These are phyloP conservation scores for Cytospora mali DNA, from an alignment of 2,329 filamentous ascomycete genomes.

Conservation along the genomic window DNA sequence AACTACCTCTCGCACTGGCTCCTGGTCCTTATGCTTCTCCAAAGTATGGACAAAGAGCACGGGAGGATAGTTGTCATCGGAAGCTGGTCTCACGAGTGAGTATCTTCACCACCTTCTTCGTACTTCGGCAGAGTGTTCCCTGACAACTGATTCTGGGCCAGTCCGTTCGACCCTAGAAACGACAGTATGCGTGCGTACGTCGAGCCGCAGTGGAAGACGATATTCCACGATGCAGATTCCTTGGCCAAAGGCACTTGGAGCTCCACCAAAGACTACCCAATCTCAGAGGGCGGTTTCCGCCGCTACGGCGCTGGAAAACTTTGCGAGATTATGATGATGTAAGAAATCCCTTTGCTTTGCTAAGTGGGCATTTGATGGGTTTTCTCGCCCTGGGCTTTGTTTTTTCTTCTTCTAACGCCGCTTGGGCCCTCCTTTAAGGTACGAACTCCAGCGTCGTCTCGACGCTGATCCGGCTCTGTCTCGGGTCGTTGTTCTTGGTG, in stretches of 20 bases:
- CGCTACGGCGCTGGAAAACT: slow-evolving; percentile 39
- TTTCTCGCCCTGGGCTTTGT: slow-evolving; percentile 26
- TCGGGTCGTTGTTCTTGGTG: slow-evolving; percentile 35
- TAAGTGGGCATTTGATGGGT: too few relatives aligned
- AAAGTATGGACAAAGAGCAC: slow-evolving; percentile 31
- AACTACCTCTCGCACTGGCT: slow-evolving; percentile 35
- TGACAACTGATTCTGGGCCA: background rate
- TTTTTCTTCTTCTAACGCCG: slow-evolving; percentile 5
- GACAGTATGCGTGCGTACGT: background rate
- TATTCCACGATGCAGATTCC: slow-evolving; percentile 31
- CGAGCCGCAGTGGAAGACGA: slow-evolving; percentile 32
- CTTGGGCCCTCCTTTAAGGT: slow-evolving; percentile 19
- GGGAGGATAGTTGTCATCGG: slow-evolving; percentile 31
- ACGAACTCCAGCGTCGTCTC: slow-evolving; percentile 36
- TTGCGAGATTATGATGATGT: slow-evolving; percentile 38
- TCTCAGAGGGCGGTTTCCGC: slow-evolving; percentile 30
- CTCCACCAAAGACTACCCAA: slow-evolving; percentile 30
- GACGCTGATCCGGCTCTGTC: slow-evolving; percentile 33
- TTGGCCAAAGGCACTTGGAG: slow-evolving; percentile 36
- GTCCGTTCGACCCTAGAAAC: slow-evolving; percentile 1
- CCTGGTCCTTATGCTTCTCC: slow-evolving; percentile 30
- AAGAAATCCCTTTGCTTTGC: too few relatives aligned
- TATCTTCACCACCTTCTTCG: background rate
- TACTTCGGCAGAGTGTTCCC: too few relatives aligned
- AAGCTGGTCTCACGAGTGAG: slow-evolving; percentile 24